A percentile compares a stretch with the other conserved stretches of the same genome.
phyloP scores from a whole-genome alignment of 169 alveolate species.

The Cryptosporidium meleagridis region DNA sequence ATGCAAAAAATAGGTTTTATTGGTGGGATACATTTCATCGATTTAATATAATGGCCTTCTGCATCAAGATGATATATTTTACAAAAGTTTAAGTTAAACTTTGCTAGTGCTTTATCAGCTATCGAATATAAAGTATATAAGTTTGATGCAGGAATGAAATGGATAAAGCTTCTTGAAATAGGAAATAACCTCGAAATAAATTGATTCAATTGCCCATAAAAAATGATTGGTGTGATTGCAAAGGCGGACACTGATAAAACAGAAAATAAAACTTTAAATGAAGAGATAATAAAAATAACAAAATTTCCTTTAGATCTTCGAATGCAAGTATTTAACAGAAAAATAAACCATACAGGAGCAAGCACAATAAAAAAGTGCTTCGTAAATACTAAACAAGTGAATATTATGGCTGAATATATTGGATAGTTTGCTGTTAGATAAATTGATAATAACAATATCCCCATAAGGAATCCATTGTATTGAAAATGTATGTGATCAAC shows the following conservation, averaged over 20 bases:
- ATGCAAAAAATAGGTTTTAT: constrained; percentile 37
- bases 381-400: constrained; percentile 50
- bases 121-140: constrained; percentile 78
- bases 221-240: constrained; percentile 80
- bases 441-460: constrained; percentile 78
- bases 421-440: constrained; percentile 16
- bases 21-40: constrained; percentile 57
- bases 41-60: constrained; percentile 54
- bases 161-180: constrained; percentile 81
- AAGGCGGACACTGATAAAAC: constrained; percentile 64
- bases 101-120: constrained; percentile 14
- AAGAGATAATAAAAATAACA: not conserved
- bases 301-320: constrained; percentile 72
- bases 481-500: constrained; percentile 85
- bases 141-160: constrained; percentile 83
- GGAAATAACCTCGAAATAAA: constrained; percentile 81
- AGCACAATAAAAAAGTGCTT: constrained; percentile 79
- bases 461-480: constrained; percentile 83
- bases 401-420: constrained; percentile 24
- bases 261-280: not conserved
- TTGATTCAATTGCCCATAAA: constrained; percentile 69
- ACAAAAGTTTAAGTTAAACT: not conserved
- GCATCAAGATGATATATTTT: not conserved
- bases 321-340: constrained; percentile 66
- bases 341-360: constrained; percentile 81